Conservation (phyloP, 192 early-diverging fungal genomes). For the Backusella liffmaniae region DNA sequence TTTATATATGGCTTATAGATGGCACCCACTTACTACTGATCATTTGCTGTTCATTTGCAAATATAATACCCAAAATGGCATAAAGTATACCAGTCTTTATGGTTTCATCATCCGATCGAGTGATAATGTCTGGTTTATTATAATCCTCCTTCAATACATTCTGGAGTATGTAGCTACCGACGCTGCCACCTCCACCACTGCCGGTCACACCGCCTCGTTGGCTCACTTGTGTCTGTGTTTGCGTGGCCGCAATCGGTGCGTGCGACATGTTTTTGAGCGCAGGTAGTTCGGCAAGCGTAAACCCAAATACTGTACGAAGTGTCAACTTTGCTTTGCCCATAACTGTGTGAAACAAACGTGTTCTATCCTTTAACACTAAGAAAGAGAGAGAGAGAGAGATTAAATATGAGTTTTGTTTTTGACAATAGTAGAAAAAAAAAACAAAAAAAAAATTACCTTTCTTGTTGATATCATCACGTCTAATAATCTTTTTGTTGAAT, state of each 20-base stretch:
- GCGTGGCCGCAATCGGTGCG: neutral
- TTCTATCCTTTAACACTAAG: constrained; percentile 51
- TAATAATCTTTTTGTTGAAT: constrained; percentile 45
- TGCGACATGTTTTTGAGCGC: constrained; percentile 26
- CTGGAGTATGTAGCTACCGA: constrained; percentile 44
- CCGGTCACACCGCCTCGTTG: neutral
- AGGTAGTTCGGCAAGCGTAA: constrained; percentile 59
- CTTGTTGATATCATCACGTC: constrained; percentile 61
- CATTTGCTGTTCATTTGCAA: constrained; percentile 51
- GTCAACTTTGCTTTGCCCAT: constrained; percentile 48
- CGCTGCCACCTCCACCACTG: neutral
- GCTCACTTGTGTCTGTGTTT: constrained; percentile 8
- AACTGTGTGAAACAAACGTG: constrained; percentile 42
- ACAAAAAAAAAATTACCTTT: constrained; percentile 38
- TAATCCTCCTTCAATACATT: constrained; percentile 42
- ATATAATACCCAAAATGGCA: constrained; percentile 56
- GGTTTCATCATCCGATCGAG: constrained; percentile 41
- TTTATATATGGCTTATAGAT: neutral
- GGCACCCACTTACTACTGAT: constrained; percentile 36
- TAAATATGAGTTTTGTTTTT: neutral
- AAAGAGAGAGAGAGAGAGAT: no score
- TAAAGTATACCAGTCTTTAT: constrained; percentile 54
- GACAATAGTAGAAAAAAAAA: no score
- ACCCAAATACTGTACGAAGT: constrained; percentile 58
- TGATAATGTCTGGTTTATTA: constrained; percentile 25